A percentile compares a stretch with the other conserved stretches of the same genome.
Conservation (phyloP, 148 eudicot genomes). For the Spergularia bocconei region DNA sequence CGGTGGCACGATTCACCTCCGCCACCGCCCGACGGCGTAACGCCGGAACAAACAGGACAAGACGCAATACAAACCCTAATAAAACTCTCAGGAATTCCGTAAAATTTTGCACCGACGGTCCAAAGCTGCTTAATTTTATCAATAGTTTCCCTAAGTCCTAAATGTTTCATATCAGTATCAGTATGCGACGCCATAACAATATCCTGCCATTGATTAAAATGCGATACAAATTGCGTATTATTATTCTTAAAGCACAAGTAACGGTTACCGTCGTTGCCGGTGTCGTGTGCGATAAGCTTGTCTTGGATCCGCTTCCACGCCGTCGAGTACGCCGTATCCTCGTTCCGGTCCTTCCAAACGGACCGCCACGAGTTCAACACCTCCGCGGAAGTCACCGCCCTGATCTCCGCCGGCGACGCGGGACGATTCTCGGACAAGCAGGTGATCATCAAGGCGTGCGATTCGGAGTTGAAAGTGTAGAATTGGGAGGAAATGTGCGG, state of each 20-base stretch:
- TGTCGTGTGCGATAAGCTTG: conserved; percentile 52
- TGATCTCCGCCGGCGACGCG: conserved; percentile 71
- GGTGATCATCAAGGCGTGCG: conserved; percentile 65
- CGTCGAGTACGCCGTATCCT: conserved; percentile 83
- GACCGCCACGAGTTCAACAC: conserved; percentile 79
- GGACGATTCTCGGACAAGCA: conserved; percentile 51
- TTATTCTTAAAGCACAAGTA: conserved; percentile 79
- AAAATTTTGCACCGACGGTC: conserved; percentile 97
- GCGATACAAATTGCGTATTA: conserved; percentile 69
- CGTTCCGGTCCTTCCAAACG: conserved; percentile 96
- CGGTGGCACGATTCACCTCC: conserved; percentile 29
- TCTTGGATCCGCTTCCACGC: conserved; percentile 98
- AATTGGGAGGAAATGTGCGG: conserved; percentile 76
- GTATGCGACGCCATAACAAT: conserved; percentile 67
- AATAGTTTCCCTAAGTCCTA: conserved; percentile 76
- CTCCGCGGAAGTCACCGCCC: conserved; percentile 46
- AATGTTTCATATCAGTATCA: conserved; percentile 66
- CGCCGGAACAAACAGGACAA: conserved; percentile 60
- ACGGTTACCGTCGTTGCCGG: conserved; percentile 41
- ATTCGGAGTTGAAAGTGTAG: conserved; percentile 73
- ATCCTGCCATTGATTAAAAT: conserved; percentile 83
- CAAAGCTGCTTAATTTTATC: conserved; percentile 83
- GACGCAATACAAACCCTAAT: conserved; percentile 71
- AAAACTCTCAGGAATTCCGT: conserved; percentile 90
- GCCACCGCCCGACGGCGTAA: conserved; percentile 10